Conservation (phyloP, 805 yeast genomes). For the Nakazawaea ishiwadae region DNA sequence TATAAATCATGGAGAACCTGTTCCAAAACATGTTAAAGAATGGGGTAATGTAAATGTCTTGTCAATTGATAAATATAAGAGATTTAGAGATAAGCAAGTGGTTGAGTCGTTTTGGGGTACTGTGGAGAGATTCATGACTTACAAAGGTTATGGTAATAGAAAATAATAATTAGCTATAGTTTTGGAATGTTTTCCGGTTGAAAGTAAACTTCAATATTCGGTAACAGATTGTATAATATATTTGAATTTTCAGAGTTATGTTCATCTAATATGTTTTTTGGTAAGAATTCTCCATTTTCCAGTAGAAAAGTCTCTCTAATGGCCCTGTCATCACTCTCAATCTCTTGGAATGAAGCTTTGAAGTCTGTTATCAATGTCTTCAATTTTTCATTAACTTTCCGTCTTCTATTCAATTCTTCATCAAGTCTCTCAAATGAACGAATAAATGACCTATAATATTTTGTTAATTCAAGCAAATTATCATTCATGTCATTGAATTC, state of each 20-base stretch:
- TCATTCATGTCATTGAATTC: conserved; percentile 2
- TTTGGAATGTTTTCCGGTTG: conserved; percentile 13
- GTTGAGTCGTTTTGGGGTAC: conserved; percentile 82
- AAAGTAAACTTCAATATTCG: conserved; percentile 11
- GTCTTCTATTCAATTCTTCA: conserved; percentile 49
- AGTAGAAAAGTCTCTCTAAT: conserved; percentile 39
- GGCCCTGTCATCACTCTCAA: conserved; percentile 39
- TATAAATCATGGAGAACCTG: conserved; percentile 66
- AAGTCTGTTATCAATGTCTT: conserved; percentile 35
- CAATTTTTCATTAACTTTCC: conserved; percentile 35
- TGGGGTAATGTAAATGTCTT: conserved; percentile 83
- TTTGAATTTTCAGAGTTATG: conserved; percentile 5
- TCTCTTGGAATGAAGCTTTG: conserved; percentile 29
- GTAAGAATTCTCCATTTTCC: conserved; percentile 51
- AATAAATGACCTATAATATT: conserved; percentile 47
- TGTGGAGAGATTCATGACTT: conserved; percentile 66
- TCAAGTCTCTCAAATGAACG: conserved; percentile 48
- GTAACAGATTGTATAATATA: conserved; percentile 14
- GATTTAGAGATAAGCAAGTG: conserved; percentile 87
- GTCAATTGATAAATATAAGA: conserved; percentile 70
- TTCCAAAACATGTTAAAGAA: conserved; percentile 68
- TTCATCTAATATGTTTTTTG: conserved; percentile 30
- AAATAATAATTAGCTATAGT: neutral
- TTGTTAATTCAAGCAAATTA: conserved; percentile 27
- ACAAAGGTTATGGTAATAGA: conserved; percentile 49